A percentile compares a stretch with the other conserved stretches of the same genome.
Evolutionary conservation across 345 rosid genomes (phyloP).

Genomic region (Boechera retrofracta): DNA sequence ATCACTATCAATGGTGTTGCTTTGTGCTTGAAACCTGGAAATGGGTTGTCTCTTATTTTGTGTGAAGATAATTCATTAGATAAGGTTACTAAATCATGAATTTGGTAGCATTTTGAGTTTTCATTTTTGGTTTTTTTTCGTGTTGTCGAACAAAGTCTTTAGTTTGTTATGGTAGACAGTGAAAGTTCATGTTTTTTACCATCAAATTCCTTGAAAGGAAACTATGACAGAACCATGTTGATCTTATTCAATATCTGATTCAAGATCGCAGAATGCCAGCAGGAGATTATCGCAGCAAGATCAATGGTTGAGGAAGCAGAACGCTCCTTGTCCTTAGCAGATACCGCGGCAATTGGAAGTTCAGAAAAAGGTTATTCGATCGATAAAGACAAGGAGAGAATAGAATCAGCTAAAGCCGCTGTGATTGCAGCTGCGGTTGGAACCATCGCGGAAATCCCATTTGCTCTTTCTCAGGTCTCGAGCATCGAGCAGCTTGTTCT

Average conservation of each 20-base stretch:
- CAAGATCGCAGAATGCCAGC: slow-evolving; percentile 83
- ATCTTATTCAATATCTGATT: slow-evolving; percentile 27
- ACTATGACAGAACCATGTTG: not conserved
- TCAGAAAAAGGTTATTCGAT: slow-evolving; percentile 33
- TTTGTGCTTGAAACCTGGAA: slow-evolving; percentile 15
- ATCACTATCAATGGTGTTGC: slow-evolving; percentile 11
- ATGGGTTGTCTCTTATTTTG: not conserved
- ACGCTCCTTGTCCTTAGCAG: slow-evolving; percentile 51
- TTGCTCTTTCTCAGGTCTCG: slow-evolving; percentile 63
- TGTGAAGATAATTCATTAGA: slow-evolving; percentile 9
- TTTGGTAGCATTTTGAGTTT: slow-evolving; percentile 6
- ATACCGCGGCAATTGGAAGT: slow-evolving; percentile 14
- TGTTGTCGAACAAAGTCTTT: slow-evolving; percentile 8
- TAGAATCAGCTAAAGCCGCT: slow-evolving; percentile 82
- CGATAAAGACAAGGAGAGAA: slow-evolving; percentile 66
- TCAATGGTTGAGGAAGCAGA: slow-evolving; percentile 82
- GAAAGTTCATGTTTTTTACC: slow-evolving; percentile 4
- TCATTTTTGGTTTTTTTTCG: not conserved
- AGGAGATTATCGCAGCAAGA: slow-evolving; percentile 73
- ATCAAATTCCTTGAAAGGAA: slow-evolving; percentile 1
- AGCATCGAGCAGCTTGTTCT: slow-evolving; percentile 59
- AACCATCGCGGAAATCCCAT: slow-evolving; percentile 66
- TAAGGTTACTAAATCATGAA: not conserved
- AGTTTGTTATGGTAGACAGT: not conserved
- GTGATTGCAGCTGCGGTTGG: slow-evolving; percentile 76